A percentile compares a stretch with the other conserved stretches of the same genome.
phyloP scores from a whole-genome alignment of 1,139 yeast species.

The Pichia sp. region DNA sequence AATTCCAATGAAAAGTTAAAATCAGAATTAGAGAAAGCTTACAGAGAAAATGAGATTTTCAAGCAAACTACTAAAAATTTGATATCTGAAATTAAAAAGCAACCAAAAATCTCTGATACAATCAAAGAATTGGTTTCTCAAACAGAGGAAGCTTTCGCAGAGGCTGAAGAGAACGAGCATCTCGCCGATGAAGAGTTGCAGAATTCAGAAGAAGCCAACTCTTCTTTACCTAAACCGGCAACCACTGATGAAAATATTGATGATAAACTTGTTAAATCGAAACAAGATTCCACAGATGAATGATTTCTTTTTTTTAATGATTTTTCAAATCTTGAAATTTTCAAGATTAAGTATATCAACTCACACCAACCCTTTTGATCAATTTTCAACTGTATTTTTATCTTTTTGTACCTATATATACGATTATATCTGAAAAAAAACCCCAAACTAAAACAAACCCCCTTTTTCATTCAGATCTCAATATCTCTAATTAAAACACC shows the following conservation, averaged over 20 bases:
- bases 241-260: conserved; percentile 2
- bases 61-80: conserved; percentile 37
- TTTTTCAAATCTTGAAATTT: too few species aligned
- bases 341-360: too few species aligned
- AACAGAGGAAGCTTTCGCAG: not conserved
- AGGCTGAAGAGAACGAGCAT: conserved; percentile 11
- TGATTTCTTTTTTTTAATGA: too few species aligned
- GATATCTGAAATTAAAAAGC: conserved; percentile 2
- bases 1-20: conserved; percentile 74
- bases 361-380: too few species aligned
- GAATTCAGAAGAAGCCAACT: conserved; percentile 16
- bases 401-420: not conserved
- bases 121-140: not conserved
- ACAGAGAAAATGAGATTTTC: conserved; percentile 83
- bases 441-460: too few species aligned
- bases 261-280: not conserved
- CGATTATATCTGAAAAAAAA: too few species aligned
- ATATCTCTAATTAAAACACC: conserved; percentile 56
- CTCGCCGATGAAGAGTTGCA: conserved; percentile 15
- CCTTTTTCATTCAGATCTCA: conserved; percentile 34
- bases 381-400: conserved; percentile 1
- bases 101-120: conserved; percentile 1
- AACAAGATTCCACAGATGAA: not conserved
- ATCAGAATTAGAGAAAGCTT: conserved; percentile 80
- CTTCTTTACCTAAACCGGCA: too few species aligned